Evolutionary conservation across 1,284 basidiomycete species (phyloP), one percentile per base, ranked within the genome.

Genomic region (Uromyces viciae-fabae): DNA sequence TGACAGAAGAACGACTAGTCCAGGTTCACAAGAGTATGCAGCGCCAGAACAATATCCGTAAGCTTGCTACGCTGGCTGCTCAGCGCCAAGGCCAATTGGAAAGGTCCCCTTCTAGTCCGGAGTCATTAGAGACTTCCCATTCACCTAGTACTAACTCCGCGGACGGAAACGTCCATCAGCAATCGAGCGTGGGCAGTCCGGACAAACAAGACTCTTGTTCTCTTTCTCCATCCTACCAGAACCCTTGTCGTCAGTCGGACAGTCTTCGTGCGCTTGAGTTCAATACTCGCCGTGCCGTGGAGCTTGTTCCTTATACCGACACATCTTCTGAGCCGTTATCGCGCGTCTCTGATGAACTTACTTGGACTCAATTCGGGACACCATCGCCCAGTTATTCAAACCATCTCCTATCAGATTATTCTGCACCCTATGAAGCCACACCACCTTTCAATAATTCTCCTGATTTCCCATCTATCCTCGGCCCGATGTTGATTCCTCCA

Each of bases 21-120:
- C 64, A 79, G 46, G 76, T 79, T 0, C 76, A 79, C 52, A 79
- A 79, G 49, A 54, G 28, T 2, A 79, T 79, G 76, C 76, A 79
- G 49, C 76, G 76, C 31, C 64, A 79, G 46, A 71, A 79, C 22
- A 69, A 69, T 31, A 71, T 43, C 11, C 64, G 76, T 15, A 79
- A 79, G 40, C 49, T 54, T 0, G 66, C 66, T n/a, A 71, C 66
- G 5, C 31, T 79, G 22, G 75, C 75, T 4, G 49, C 64, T 19
- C 75, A 68, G 33, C 19, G 22, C 33, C 58, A 64, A 25, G 60
- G 52, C 22, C 62, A 64, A 3, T 56, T 56, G 25, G 62, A 77
- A 42, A 52, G 46, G 31, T 38, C 40, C 36, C 60, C 60, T 22
- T 52, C 75, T 22, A 75, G 58, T 22, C 38, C 49, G 28, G 46